Conservation (phyloP, 306 rosid species). For the Nissolia schottii region DNA sequence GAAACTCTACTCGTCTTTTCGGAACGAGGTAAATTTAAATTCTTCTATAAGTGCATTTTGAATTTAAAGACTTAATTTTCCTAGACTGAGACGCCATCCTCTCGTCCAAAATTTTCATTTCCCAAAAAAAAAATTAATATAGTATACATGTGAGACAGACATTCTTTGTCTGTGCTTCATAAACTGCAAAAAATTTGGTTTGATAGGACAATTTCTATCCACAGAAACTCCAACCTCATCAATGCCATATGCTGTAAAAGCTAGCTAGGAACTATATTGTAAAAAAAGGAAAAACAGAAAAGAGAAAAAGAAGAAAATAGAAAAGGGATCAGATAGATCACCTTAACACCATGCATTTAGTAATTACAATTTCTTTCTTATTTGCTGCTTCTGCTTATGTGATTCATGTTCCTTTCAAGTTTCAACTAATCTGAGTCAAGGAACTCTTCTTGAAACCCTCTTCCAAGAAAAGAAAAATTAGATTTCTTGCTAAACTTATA, state of each 20-base stretch:
- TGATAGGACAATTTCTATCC: too few species aligned
- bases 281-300: too few species aligned
- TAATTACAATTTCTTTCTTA: neutral
- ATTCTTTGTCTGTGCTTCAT: neutral
- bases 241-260: neutral
- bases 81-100: too few species aligned
- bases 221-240: too few species aligned
- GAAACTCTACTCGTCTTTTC: too few species aligned
- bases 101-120: too few species aligned
- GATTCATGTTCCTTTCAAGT: conserved; percentile 1
- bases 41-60: too few species aligned
- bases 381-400: neutral
- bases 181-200: neutral
- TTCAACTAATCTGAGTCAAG: conserved; percentile 30
- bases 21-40: too few species aligned
- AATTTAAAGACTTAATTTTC: too few species aligned
- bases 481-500: conserved; percentile 50
- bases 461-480: conserved; percentile 41
- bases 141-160: neutral
- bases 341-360: neutral
- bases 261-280: neutral
- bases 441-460: conserved; percentile 43
- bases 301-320: too few species aligned
- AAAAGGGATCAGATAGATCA: neutral
- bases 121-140: too few species aligned